Evolutionary conservation across 106 monocot genomes (phyloP), one percentile per base, ranked within the genome.

Genomic region (Posidonia australis): DNA sequence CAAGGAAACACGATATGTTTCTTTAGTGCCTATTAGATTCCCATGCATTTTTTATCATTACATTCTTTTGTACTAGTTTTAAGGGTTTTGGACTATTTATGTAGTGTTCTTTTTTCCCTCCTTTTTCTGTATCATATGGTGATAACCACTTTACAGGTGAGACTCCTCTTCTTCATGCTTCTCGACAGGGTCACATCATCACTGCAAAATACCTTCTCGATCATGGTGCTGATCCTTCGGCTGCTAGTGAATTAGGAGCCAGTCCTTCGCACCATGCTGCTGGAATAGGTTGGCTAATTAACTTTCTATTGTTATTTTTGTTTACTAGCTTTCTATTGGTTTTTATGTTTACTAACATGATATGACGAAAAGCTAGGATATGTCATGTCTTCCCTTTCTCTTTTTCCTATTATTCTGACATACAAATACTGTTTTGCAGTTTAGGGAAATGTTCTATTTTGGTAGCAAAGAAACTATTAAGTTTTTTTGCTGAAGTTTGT

Each of bases 131-230:
- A 36, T 36, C 36, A 36, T 62, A 62, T 62, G 44, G 10, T 43
- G 43, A 18, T 12, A 60, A 32, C 29, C 31, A 20, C n/a, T 75
- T 58, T 47, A 63, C 77, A 94, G 93, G 93, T 46, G 93, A 94
- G 72, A 94, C 93, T 57, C 89, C 93, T 72, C 81, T 94, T 67
- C 48, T 94, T 58, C 93, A 94, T 80, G 93, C 93, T 46, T 70
- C 76, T 24, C 74, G 93, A 17, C 93, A 84, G 69, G 93, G 79
- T 21, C 89, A 94, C 31, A 9, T 80, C 48, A 29, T n/a, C 36
- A 84, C 79, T 49, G 86, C 73, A 62, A 77, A 76, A 47, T 94
- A 94, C 74, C 86, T 94, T 62, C 66, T 94, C 47, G 81, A 86
- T 29, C 72, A 80, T 73, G 86, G 86, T 46, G 86, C 93, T 46